Percentiles rank a stretch among this genome's conserved stretches.
These are phyloP conservation scores for Scytalidium lignicola DNA, from an alignment of 2,329 filamentous ascomycete genomes.

Conservation along the genomic window DNA sequence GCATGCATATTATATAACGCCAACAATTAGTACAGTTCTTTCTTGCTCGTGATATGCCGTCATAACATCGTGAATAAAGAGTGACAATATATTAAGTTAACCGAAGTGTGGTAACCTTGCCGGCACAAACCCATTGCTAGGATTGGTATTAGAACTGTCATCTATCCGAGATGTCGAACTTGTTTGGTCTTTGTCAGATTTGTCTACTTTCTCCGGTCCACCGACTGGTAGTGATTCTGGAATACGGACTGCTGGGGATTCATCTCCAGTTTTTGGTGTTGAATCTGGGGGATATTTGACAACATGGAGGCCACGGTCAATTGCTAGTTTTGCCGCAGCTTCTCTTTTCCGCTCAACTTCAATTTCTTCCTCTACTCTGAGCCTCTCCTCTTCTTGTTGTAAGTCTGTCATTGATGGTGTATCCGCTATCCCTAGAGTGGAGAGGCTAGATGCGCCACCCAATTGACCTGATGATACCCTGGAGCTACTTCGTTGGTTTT, in stretches of 20 bases:
- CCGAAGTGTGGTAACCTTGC: conserved; percentile 54
- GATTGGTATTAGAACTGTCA: conserved; percentile 19
- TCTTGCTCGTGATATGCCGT: not conserved
- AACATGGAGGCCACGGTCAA: conserved; percentile 39
- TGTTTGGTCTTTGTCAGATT: not conserved
- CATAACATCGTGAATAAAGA: not conserved
- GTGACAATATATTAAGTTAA: conserved; percentile 7
- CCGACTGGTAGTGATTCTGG: not conserved
- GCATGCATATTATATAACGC: conserved; percentile 24
- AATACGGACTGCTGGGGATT: not conserved
- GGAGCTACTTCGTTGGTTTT: conserved; percentile 14
- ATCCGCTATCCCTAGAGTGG: conserved; percentile 33
- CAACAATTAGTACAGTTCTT: conserved; percentile 1
- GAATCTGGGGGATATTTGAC: not conserved
- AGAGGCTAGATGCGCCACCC: conserved; percentile 24
- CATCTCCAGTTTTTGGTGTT: not conserved
- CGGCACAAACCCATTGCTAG: conserved; percentile 44
- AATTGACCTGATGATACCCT: conserved; percentile 27
- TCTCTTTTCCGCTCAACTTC: conserved; percentile 47
- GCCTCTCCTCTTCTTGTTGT: conserved; percentile 45
- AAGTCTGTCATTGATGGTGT: conserved; percentile 47
- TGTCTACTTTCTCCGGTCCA: not conserved
- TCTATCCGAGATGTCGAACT: not conserved
- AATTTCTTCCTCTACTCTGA: conserved; percentile 43
- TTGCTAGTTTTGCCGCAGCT: conserved; percentile 47